These are phyloP conservation scores for Spergularia marina DNA, from an alignment of 148 eudicot genomes.

Conservation along the genomic window DNA sequence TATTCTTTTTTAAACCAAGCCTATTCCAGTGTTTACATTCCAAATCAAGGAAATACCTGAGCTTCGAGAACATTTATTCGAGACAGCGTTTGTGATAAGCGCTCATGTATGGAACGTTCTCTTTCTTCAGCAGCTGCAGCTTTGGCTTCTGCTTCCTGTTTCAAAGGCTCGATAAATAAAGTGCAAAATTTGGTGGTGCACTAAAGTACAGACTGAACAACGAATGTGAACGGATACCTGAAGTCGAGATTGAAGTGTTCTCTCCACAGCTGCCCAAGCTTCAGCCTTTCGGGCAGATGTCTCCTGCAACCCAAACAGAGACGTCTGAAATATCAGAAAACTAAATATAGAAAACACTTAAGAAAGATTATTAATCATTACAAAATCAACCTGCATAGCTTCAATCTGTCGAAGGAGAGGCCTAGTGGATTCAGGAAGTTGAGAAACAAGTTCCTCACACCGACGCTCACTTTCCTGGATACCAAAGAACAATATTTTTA, in stretches of 20 bases:
- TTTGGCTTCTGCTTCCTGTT: constrained; percentile 96
- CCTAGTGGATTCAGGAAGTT: constrained; percentile 96
- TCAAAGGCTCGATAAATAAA: constrained; percentile 18
- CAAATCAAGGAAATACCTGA: constrained; percentile 51
- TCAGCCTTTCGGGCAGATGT: constrained; percentile 75
- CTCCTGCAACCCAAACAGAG: constrained; percentile 55
- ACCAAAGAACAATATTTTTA: constrained; percentile 16
- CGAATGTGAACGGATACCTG: constrained; percentile 45
- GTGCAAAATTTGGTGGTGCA: constrained; percentile 2
- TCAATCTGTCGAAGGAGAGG: constrained; percentile 96
- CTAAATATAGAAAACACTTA: neutral
- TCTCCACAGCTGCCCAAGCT: constrained; percentile 96
- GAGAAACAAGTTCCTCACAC: constrained; percentile 87
- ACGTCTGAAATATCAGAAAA: constrained; percentile 6
- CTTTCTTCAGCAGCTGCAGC: constrained; percentile 92
- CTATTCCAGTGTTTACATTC: neutral
- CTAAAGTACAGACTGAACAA: constrained; percentile 2
- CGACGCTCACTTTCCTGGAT: constrained; percentile 93
- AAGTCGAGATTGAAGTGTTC: constrained; percentile 79
- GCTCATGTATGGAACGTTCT: constrained; percentile 86
- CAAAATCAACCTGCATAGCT: constrained; percentile 79
- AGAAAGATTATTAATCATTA: neutral
- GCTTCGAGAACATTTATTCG: constrained; percentile 96
- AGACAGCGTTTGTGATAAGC: constrained; percentile 90
- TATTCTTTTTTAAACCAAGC: neutral